phyloP scores from a whole-genome alignment of 177 flowering plant genomes.

The Vitis hybrid region DNA sequence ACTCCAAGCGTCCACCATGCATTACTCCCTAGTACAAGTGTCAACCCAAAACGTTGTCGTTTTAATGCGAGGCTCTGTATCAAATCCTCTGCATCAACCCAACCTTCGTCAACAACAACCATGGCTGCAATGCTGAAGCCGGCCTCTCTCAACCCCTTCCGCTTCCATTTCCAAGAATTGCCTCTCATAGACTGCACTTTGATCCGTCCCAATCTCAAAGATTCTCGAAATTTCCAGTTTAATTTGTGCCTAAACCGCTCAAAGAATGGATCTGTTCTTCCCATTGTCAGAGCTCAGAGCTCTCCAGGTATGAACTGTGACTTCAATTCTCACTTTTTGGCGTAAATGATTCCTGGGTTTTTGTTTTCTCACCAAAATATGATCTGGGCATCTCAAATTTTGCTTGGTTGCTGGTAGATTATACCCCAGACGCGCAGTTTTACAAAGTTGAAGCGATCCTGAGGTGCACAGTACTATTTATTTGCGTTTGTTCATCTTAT shows the following conservation, averaged over 20 bases:
- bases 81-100: too few relatives aligned
- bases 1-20: background rate
- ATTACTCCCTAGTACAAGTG: background rate
- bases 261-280: slow-evolving; percentile 27
- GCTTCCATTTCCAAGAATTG: slow-evolving; percentile 8
- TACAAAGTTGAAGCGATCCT: slow-evolving; percentile 91
- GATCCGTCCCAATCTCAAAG: slow-evolving; percentile 9
- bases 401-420: slow-evolving; percentile 36
- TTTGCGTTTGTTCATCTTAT: background rate
- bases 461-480: slow-evolving; percentile 36
- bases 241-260: slow-evolving; percentile 22
- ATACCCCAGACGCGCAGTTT: slow-evolving; percentile 67
- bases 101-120: slow-evolving; percentile 1
- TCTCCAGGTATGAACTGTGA: slow-evolving; percentile 33
- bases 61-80: background rate
- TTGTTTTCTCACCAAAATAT: background rate
- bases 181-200: slow-evolving; percentile 13
- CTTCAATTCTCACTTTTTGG: background rate
- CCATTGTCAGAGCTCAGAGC: slow-evolving; percentile 53
- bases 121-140: slow-evolving; percentile 29
- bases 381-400: slow-evolving; percentile 8
- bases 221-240: slow-evolving; percentile 16
- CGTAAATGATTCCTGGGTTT: background rate
- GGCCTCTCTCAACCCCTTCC: slow-evolving; percentile 11
- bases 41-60: background rate